These are phyloP conservation scores for Lathyrus sativus DNA, from an alignment of 306 rosid species.

Conservation along the genomic window DNA sequence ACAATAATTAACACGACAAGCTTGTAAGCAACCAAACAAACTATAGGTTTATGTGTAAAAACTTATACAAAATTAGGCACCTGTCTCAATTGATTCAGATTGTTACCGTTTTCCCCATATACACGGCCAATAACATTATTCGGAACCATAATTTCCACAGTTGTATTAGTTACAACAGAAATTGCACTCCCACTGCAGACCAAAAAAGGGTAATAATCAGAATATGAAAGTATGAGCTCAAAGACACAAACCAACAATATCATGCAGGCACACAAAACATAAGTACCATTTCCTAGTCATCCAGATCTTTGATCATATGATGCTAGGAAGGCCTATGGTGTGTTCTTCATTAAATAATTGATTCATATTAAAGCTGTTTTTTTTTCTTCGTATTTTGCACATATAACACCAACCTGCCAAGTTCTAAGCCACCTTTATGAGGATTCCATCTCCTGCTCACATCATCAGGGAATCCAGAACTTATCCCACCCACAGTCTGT, in stretches of 20 bases:
- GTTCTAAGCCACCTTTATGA: slow-evolving; percentile 58
- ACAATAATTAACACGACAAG: slow-evolving; percentile 6
- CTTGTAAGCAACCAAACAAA: slow-evolving; percentile 21
- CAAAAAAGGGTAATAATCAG: slow-evolving; percentile 30
- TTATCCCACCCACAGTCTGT: slow-evolving; percentile 58
- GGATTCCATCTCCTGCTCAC: slow-evolving; percentile 54
- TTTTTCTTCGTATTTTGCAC: slow-evolving; percentile 26
- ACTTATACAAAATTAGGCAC: slow-evolving; percentile 39
- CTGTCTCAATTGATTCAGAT: slow-evolving; percentile 81
- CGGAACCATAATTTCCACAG: slow-evolving; percentile 80
- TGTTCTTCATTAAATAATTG: slow-evolving; percentile 26
- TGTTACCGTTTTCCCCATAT: slow-evolving; percentile 79
- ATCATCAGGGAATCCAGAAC: slow-evolving; percentile 55
- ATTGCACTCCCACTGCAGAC: slow-evolving; percentile 73
- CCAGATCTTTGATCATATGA: not conserved
- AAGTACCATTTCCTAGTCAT: slow-evolving; percentile 20
- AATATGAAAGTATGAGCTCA: slow-evolving; percentile 12
- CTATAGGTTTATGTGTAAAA: not conserved
- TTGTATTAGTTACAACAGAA: slow-evolving; percentile 75
- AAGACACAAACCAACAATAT: slow-evolving; percentile 9
- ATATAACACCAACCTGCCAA: slow-evolving; percentile 66
- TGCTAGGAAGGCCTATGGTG: not conserved
- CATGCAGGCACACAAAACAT: slow-evolving; percentile 19
- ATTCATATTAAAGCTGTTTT: slow-evolving; percentile 16
- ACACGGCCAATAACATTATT: slow-evolving; percentile 66